These are phyloP conservation scores for Andrographis paniculata DNA, from an alignment of 305 asterid species.

Conservation along the genomic window DNA sequence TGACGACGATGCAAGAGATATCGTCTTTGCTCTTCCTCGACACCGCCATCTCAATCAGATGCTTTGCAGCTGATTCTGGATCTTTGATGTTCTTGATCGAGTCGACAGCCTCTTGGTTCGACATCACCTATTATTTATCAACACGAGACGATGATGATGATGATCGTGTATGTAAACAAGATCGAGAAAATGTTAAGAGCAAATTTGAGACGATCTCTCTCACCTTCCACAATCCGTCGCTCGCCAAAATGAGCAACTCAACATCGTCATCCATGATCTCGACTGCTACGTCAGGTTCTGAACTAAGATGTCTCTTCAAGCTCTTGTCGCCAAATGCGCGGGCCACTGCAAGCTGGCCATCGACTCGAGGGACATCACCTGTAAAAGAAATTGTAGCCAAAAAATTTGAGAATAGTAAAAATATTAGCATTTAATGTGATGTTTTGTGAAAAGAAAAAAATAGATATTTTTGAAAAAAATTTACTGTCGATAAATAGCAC, in stretches of 20 bases:
- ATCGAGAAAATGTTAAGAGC: not conserved
- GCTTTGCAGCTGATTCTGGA: slow-evolving; percentile 68
- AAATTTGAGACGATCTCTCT: not conserved
- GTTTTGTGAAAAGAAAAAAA: not conserved
- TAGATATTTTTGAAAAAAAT: no score
- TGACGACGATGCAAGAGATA: slow-evolving; percentile 83
- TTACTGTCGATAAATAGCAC: no score
- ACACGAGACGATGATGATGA: no score
- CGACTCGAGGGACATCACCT: slow-evolving; percentile 97
- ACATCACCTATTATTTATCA: slow-evolving; percentile 88
- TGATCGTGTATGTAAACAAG: no score
- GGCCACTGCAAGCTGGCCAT: slow-evolving; percentile 92
- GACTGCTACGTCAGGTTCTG: slow-evolving; percentile 62
- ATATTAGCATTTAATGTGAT: not conserved
- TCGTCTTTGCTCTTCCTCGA: slow-evolving; percentile 77
- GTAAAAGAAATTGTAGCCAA: not conserved
- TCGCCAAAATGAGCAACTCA: slow-evolving; percentile 70
- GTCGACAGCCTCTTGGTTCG: slow-evolving; percentile 87
- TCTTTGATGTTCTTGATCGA: slow-evolving; percentile 55
- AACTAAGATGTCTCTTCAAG: slow-evolving; percentile 80
- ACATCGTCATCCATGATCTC: slow-evolving; percentile 56
- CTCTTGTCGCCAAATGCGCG: slow-evolving; percentile 97
- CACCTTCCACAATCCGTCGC: slow-evolving; percentile 97
- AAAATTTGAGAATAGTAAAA: not conserved
- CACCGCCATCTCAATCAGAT: slow-evolving; percentile 50